A percentile compares a stretch with the other conserved stretches of the same genome.
These are phyloP conservation scores for Salix udensis DNA, from an alignment of 345 rosid species.

Conservation along the genomic window DNA sequence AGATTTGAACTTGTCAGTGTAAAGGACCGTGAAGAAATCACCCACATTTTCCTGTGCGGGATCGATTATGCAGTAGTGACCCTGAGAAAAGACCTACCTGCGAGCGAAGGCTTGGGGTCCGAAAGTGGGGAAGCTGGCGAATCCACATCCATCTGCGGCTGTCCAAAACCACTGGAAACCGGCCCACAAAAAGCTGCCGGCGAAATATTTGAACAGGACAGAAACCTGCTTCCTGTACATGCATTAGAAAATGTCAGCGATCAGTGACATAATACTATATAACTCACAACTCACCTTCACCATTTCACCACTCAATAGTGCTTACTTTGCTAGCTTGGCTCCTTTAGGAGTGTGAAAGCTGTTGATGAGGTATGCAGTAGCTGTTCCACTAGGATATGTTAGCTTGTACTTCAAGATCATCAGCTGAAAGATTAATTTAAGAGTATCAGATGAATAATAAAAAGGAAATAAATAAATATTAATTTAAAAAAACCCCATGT, in stretches of 20 bases:
- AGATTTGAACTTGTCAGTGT: not conserved
- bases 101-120: constrained; percentile 57
- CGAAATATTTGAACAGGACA: constrained; percentile 43
- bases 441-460: not conserved
- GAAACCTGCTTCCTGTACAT: constrained; percentile 49
- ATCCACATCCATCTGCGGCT: constrained; percentile 67
- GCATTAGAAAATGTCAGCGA: not conserved
- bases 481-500: not conserved
- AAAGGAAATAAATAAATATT: not conserved
- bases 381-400: constrained; percentile 91
- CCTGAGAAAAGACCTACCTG: constrained; percentile 32
- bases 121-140: constrained; percentile 68
- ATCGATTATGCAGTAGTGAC: too few relatives aligned
- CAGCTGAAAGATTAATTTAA: constrained; percentile 32
- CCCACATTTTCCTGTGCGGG: too few relatives aligned
- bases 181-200: constrained; percentile 48
- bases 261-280: not conserved
- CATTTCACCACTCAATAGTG: not conserved
- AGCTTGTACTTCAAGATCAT: constrained; percentile 79
- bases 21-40: too few relatives aligned
- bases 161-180: constrained; percentile 68
- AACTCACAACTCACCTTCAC: not conserved
- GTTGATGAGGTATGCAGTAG: constrained; percentile 87
- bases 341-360: constrained; percentile 93
- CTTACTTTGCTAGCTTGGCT: constrained; percentile 77